Conservation (phyloP, 176 grass and related monocot genomes). For the Avena eriantha region DNA sequence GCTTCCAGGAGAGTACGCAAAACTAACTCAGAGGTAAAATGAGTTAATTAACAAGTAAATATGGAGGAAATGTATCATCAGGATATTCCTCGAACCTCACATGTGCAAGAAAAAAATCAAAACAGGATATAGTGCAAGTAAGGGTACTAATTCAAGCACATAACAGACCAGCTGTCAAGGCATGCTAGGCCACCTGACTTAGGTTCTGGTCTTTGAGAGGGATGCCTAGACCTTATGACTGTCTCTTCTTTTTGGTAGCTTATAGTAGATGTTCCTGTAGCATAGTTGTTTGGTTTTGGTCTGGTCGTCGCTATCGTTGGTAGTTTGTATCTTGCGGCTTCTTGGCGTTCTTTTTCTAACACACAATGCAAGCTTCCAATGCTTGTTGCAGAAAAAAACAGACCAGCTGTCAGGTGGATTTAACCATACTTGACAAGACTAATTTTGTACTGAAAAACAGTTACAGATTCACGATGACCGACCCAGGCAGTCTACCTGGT, state of each 20-base stretch:
- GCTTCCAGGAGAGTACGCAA: slow-evolving; percentile 8
- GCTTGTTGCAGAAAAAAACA: not conserved
- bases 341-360: not conserved
- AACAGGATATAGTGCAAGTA: not conserved
- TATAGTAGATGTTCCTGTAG: not conserved
- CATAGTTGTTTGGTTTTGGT: not conserved
- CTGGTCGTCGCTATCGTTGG: not conserved
- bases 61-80: not conserved
- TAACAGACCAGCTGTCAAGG: not conserved
- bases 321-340: not conserved
- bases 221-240: not conserved
- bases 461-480: not conserved
- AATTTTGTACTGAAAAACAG: not conserved
- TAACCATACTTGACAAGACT: not conserved
- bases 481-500: not conserved
- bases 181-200: not conserved
- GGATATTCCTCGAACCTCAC: not conserved
- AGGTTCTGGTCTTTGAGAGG: not conserved
- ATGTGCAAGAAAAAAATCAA: not conserved
- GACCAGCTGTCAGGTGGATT: not conserved
- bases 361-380: not conserved
- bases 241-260: not conserved
- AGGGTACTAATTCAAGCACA: slow-evolving; percentile 12
- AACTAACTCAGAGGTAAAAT: slow-evolving; percentile 14
- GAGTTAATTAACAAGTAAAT: not conserved